These are phyloP conservation scores for Rhizopus sp. DNA, from an alignment of 371 early-diverging fungal genomes.

Conservation along the genomic window DNA sequence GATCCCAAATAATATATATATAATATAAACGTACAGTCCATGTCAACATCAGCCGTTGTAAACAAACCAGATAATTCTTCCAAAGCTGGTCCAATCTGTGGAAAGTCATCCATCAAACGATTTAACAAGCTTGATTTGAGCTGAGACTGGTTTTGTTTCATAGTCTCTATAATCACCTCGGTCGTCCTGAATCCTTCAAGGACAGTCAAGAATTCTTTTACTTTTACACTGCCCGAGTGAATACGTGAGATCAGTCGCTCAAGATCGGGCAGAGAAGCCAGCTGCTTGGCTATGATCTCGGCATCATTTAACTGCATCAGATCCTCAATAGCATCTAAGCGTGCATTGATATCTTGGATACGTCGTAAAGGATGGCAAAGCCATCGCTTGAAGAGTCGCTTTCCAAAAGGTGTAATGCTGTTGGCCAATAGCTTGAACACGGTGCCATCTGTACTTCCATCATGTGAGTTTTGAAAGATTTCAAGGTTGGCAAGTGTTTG, in stretches of 20 bases:
- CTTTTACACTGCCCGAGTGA: constrained; percentile 80
- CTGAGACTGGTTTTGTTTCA: constrained; percentile 34
- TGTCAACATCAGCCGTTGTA: constrained; percentile 71
- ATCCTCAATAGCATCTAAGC: constrained; percentile 89
- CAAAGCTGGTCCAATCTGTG: constrained; percentile 56
- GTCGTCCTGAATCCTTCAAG: constrained; percentile 64
- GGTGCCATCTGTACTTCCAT: constrained; percentile 80
- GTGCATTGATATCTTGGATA: constrained; percentile 74
- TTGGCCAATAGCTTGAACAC: constrained; percentile 87
- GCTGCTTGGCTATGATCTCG: constrained; percentile 32
- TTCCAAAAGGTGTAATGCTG: constrained; percentile 89
- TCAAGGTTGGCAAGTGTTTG: constrained; percentile 94
- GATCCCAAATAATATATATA: neutral
- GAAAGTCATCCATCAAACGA: constrained; percentile 48
- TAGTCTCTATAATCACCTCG: constrained; percentile 33
- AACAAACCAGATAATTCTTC: constrained; percentile 73
- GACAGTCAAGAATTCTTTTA: constrained; percentile 73
- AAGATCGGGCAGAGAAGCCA: constrained; percentile 81
- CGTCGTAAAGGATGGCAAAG: constrained; percentile 90
- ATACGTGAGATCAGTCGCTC: constrained; percentile 92
- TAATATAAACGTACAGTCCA: constrained; percentile 49
- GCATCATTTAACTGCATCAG: constrained; percentile 59
- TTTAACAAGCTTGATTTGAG: constrained; percentile 51
- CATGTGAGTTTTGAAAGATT: constrained; percentile 84
- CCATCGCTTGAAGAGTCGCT: constrained; percentile 88